Percentiles rank a stretch among this genome's conserved stretches.
These are phyloP conservation scores for Prunus persica DNA, from an alignment of 306 rosid species.

Conservation along the genomic window DNA sequence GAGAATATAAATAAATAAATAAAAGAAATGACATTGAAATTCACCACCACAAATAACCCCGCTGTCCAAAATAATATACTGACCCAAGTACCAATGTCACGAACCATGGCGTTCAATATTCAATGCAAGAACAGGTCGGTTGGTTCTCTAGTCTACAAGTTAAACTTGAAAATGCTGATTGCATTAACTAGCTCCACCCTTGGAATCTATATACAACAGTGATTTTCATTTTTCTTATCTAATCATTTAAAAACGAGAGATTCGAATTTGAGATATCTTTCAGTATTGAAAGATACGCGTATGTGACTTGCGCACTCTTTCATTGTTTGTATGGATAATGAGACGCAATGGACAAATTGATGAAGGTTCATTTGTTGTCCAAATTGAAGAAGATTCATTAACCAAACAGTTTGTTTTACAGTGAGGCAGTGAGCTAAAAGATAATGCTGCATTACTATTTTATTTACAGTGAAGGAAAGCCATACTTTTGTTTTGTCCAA, in stretches of 20 bases:
- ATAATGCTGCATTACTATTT: neutral
- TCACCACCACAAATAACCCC: neutral
- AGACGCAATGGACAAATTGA: too few relatives aligned
- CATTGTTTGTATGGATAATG: too few relatives aligned
- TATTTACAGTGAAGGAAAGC: neutral
- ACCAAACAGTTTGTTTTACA: neutral
- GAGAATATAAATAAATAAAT: neutral
- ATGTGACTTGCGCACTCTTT: too few relatives aligned
- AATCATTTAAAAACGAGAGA: too few relatives aligned
- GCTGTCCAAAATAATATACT: neutral
- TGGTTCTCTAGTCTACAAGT: neutral
- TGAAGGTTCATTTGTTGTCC: too few relatives aligned
- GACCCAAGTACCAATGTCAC: neutral
- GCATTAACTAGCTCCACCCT: conserved; percentile 4
- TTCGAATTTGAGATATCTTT: too few relatives aligned
- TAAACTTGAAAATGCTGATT: conserved; percentile 14
- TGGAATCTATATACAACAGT: neutral
- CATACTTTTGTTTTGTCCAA: conserved; percentile 12
- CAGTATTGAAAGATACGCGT: too few relatives aligned
- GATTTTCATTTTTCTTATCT: too few relatives aligned
- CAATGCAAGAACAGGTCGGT: neutral
- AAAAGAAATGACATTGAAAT: neutral
- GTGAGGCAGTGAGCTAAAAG: neutral
- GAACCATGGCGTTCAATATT: neutral
- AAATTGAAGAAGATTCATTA: neutral